Conservation (phyloP, 2,329 filamentous ascomycete species). For the Aspergillus sergii region DNA sequence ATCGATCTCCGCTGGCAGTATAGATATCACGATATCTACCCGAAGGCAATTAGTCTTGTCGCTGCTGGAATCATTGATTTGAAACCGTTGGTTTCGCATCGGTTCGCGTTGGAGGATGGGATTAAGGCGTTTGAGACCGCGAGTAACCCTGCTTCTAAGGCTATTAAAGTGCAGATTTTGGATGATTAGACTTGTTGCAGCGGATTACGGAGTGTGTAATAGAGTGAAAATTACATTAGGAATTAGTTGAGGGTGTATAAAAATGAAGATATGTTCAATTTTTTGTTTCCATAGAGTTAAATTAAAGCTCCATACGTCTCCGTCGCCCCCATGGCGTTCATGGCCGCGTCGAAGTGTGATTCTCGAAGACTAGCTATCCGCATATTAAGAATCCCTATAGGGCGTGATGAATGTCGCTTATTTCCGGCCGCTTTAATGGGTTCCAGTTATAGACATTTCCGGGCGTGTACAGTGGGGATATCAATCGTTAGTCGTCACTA, state of each 20-base stretch:
- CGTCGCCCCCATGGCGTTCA: too few species aligned
- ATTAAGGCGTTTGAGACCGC: conserved; percentile 40
- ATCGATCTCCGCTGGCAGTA: conserved; percentile 24
- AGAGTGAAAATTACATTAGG: neutral
- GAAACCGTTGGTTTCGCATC: conserved; percentile 44
- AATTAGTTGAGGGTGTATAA: neutral
- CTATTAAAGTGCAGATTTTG: conserved; percentile 36
- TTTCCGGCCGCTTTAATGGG: too few species aligned
- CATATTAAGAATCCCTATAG: too few species aligned
- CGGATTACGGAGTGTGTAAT: neutral
- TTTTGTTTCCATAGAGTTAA: neutral
- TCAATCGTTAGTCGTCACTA: too few species aligned
- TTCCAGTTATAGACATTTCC: too few species aligned
- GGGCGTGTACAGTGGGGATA: too few species aligned
- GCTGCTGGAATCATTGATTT: conserved; percentile 41
- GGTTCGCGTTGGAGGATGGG: conserved; percentile 40
- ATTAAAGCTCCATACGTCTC: too few species aligned
- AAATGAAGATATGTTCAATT: neutral
- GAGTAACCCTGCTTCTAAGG: conserved; percentile 36
- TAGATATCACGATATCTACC: conserved; percentile 26
- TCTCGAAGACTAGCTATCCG: too few species aligned
- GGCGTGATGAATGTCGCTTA: too few species aligned
- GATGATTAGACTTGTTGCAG: conserved; percentile 14
- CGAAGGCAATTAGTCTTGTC: conserved; percentile 27
- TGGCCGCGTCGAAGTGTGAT: too few species aligned